phyloP scores from a whole-genome alignment of 441 rosid species.

The Croton laevigatus region DNA sequence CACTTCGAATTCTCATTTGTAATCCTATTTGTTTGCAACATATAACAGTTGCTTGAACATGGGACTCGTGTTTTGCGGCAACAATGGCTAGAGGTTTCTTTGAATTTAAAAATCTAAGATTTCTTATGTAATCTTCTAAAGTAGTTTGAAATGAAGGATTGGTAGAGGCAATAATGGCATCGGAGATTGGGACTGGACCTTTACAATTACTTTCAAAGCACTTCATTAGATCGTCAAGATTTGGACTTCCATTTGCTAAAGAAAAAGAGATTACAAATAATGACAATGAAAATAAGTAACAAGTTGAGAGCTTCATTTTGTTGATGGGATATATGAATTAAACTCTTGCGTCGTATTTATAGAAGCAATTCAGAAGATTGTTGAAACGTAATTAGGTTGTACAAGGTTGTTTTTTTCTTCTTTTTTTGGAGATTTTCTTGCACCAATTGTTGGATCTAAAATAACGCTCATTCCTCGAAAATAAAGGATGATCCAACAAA shows the following conservation, averaged over 20 bases:
- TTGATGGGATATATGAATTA: not conserved
- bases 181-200: not conserved
- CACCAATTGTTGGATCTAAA: too few relatives aligned
- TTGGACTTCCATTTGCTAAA: not conserved
- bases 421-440: too few relatives aligned
- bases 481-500: too few relatives aligned
- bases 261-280: conserved; percentile 2
- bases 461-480: too few relatives aligned
- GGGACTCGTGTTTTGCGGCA: conserved; percentile 43
- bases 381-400: too few relatives aligned
- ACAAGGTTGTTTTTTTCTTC: too few relatives aligned
- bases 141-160: conserved; percentile 11
- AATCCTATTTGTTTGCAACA: conserved; percentile 38
- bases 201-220: conserved; percentile 7
- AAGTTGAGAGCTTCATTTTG: conserved; percentile 3
- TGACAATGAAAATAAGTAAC: not conserved
- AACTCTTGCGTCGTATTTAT: not conserved
- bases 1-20: conserved; percentile 57
- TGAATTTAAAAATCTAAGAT: conserved; percentile 11
- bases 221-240: not conserved
- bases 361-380: too few relatives aligned
- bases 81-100: conserved; percentile 41
- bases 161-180: conserved; percentile 7
- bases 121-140: conserved; percentile 13
- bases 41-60: conserved; percentile 49